Evolutionary conservation across 2,329 filamentous ascomycete species (phyloP).

Genomic region (Acarospora socialis): DNA sequence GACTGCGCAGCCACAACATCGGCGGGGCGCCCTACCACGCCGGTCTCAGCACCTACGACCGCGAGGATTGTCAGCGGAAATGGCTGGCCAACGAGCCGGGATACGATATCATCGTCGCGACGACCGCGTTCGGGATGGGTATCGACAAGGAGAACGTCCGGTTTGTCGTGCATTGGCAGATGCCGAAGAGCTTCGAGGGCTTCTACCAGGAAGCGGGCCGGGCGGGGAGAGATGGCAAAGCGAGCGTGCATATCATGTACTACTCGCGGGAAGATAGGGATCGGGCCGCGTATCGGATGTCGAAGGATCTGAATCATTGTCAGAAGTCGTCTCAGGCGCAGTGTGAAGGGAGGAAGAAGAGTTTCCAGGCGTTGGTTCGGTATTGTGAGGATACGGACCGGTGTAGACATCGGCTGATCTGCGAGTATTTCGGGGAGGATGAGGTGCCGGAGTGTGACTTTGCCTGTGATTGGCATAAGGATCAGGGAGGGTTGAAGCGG

Average conservation of each 20-base stretch:
- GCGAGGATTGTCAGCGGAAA: constrained; percentile 37
- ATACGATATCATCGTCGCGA: constrained; percentile 88
- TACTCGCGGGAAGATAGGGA: constrained; percentile 81
- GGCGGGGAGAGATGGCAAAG: constrained; percentile 78
- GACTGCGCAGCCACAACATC: constrained; percentile 24
- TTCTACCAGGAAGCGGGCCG: constrained; percentile 94
- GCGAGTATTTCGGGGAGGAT: constrained; percentile 61
- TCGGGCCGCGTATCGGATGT: constrained; percentile 45
- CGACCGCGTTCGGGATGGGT: constrained; percentile 94
- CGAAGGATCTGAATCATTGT: constrained; percentile 28
- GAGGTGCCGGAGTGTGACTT: constrained; percentile 47
- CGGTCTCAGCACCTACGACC: constrained; percentile 60
- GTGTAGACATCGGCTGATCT: constrained; percentile 66
- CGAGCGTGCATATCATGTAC: constrained; percentile 75
- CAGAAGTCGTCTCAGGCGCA: no score
- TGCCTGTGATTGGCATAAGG: constrained; percentile 69
- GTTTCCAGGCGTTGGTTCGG: constrained; percentile 52
- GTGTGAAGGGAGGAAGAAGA: constrained; percentile 32
- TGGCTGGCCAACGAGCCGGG: constrained; percentile 30
- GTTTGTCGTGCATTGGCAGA: constrained; percentile 88
- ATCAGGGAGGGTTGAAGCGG: constrained; percentile 41
- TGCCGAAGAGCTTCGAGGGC: constrained; percentile 87
- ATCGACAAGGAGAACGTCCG: constrained; percentile 93
- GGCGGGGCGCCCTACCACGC: constrained; percentile 33
- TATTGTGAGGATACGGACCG: constrained; percentile 66